A percentile compares a stretch with the other conserved stretches of the same genome.
Evolutionary conservation across 2,329 filamentous ascomycete genomes (phyloP).

Genomic region (Emmonsiellopsis sp.): DNA sequence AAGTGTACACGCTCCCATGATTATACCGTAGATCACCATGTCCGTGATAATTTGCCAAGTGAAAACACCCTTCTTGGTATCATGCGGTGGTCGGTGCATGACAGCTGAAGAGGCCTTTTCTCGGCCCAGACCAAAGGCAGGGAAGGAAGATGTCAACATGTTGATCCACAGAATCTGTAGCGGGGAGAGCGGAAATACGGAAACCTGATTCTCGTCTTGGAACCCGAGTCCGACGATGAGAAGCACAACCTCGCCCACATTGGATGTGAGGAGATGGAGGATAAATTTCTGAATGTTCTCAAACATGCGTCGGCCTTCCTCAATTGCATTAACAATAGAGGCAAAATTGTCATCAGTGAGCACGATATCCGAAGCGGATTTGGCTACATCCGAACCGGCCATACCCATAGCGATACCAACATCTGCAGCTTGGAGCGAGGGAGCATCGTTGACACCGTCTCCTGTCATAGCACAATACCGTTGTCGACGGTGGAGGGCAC

Average conservation of each 20-base stretch:
- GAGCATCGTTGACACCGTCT: constrained; percentile 80
- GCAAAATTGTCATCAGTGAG: constrained; percentile 77
- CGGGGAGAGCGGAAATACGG: constrained; percentile 50
- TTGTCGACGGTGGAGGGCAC: constrained; percentile 67
- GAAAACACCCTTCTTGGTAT: constrained; percentile 42
- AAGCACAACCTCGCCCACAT: constrained; percentile 48
- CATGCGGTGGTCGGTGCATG: constrained; percentile 46
- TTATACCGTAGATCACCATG: constrained; percentile 45
- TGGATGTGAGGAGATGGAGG: constrained; percentile 46
- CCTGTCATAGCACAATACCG: constrained; percentile 80
- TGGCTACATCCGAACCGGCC: constrained; percentile 75
- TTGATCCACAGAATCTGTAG: constrained; percentile 56
- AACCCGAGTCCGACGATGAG: constrained; percentile 50
- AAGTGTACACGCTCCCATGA: constrained; percentile 42
- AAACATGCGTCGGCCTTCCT: constrained; percentile 75
- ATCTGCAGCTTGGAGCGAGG: constrained; percentile 69
- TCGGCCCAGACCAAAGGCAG: constrained; percentile 51
- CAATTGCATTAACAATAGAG: constrained; percentile 72
- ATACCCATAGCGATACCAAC: constrained; percentile 86
- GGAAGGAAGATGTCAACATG: constrained; percentile 51
- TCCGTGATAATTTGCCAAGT: constrained; percentile 44
- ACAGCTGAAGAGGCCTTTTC: constrained; percentile 47
- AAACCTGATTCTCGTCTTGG: constrained; percentile 43
- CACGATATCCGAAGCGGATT: constrained; percentile 58
- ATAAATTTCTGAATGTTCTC: constrained; percentile 77